Evolutionary conservation across 139 green algal genomes (phyloP).

Genomic region (Monoraphidium neglectum): DNA sequence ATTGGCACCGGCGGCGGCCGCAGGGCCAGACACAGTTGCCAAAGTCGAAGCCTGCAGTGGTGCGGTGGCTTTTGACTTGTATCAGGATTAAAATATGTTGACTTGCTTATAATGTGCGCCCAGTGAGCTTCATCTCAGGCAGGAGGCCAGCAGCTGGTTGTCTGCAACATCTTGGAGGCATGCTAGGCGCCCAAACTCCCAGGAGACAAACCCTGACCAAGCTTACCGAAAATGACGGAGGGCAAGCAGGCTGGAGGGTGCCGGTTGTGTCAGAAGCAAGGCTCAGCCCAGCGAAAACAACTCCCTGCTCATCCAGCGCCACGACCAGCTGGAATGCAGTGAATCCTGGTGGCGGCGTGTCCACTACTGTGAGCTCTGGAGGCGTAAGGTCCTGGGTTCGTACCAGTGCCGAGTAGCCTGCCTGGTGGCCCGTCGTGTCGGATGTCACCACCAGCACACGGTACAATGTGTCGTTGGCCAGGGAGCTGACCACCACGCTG

Average conservation of each 20-base stretch:
- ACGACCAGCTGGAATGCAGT: conserved; percentile 28
- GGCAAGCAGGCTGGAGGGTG: conserved; percentile 4
- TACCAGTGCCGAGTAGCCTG: conserved; percentile 8
- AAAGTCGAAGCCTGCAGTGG: no score
- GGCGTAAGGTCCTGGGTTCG: conserved; percentile 41
- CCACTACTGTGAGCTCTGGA: conserved; percentile 28
- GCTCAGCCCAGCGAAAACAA: conserved; percentile 13
- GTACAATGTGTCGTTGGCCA: conserved; percentile 44
- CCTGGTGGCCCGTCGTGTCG: conserved; percentile 29
- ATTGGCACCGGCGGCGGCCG: neutral
- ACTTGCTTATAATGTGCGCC: no score
- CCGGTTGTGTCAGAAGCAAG: neutral
- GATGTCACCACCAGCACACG: conserved; percentile 16
- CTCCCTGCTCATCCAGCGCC: conserved; percentile 38
- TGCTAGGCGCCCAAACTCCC: neutral
- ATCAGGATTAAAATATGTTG: no score
- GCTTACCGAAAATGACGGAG: conserved; percentile 15
- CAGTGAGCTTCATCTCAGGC: no score
- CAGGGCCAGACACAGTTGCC: no score
- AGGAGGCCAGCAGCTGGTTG: no score
- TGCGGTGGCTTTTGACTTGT: no score
- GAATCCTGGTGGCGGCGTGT: conserved; percentile 26
- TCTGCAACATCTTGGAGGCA: no score
- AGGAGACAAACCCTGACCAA: neutral
- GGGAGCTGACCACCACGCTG: neutral